Evolutionary conservation across 441 rosid genomes (phyloP).

Genomic region (Pelargonium cotyledonis): DNA sequence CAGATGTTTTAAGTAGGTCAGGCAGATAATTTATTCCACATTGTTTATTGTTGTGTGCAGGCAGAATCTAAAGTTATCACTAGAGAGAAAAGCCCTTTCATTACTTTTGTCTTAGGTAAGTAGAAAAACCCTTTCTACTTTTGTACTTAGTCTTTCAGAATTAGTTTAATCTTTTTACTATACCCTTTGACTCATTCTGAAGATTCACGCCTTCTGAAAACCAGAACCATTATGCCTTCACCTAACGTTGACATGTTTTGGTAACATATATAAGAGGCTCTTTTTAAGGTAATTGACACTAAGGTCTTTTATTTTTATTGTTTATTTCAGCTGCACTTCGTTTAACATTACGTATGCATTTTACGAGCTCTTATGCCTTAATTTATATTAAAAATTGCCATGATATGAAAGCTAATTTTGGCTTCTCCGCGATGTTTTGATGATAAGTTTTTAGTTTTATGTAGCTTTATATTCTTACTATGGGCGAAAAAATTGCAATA

Average conservation of each 20-base stretch:
- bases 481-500: no score
- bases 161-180: not conserved
- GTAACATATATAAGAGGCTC: not conserved
- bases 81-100: slow-evolving; percentile 49
- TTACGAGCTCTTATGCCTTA: no score
- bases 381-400: no score
- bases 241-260: not conserved
- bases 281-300: not conserved
- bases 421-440: no score
- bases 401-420: no score
- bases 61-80: slow-evolving; percentile 24
- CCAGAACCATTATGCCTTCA: slow-evolving; percentile 2
- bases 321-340: no score
- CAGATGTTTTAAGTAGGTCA: not conserved
- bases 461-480: no score
- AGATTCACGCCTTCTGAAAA: not conserved
- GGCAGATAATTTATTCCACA: slow-evolving; percentile 13
- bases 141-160: not conserved
- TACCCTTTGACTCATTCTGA: not conserved
- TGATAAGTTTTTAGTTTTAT: no score
- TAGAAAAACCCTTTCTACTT: not conserved
- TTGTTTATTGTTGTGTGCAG: slow-evolving; percentile 34
- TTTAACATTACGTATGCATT: no score
- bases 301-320: not conserved
- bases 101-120: slow-evolving; percentile 80